phyloP scores from a whole-genome alignment of 805 yeast genomes.

The Starmerella tilneyi region DNA sequence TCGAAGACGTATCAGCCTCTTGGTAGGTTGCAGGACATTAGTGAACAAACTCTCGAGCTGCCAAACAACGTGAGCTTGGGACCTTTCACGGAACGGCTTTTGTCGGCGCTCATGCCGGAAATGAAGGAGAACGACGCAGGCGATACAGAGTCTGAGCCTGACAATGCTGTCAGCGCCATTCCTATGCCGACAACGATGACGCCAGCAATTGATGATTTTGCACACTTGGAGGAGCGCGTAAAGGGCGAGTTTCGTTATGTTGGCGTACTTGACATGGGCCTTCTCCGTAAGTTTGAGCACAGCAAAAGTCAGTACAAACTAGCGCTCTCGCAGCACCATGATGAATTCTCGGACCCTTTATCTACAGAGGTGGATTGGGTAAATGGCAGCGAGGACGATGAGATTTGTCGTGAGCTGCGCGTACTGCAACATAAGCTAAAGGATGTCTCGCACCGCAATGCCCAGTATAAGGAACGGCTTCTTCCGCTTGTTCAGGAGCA shows the following conservation, averaged over 20 bases:
- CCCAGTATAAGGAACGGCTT: conserved; percentile 52
- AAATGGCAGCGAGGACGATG: conserved; percentile 80
- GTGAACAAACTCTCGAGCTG: conserved; percentile 36
- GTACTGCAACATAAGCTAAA: conserved; percentile 57
- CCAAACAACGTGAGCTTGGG: conserved; percentile 71
- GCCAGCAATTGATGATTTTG: conserved; percentile 53
- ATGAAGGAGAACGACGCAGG: conserved; percentile 7
- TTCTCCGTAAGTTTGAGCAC: conserved; percentile 29
- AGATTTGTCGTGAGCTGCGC: conserved; percentile 75
- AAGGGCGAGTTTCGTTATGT: conserved; percentile 80
- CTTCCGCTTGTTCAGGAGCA: conserved; percentile 74
- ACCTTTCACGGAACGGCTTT: conserved; percentile 71
- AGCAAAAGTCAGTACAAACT: conserved; percentile 25
- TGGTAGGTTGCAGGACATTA: conserved; percentile 18
- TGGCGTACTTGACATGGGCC: conserved; percentile 52
- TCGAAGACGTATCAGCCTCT: conserved; percentile 15
- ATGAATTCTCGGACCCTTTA: conserved; percentile 22
- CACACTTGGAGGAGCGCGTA: conserved; percentile 73
- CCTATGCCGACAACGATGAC: conserved; percentile 31
- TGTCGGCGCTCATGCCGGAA: conserved; percentile 59
- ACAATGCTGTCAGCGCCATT: conserved; percentile 14
- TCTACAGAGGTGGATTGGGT: conserved; percentile 56
- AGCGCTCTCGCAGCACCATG: conserved; percentile 19
- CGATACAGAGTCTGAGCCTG: background rate
- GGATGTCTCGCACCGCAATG: conserved; percentile 51